These are phyloP conservation scores for Chamaenerion angustifolium DNA, from an alignment of 345 rosid species.

Conservation along the genomic window DNA sequence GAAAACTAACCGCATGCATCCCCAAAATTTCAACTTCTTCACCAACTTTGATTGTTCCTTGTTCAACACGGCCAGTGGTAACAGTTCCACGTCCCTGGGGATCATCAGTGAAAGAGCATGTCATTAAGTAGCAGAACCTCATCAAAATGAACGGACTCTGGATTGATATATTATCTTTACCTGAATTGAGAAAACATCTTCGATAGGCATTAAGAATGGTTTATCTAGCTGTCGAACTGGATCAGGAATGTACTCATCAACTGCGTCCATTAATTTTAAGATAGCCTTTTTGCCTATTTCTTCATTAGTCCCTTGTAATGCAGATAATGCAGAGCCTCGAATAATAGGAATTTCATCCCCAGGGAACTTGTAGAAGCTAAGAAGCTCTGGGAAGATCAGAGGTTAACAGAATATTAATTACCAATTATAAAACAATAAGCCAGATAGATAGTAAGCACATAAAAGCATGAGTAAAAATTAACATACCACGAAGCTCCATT, in stretches of 20 bases:
- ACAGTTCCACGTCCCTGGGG: conserved; percentile 97
- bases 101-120: neutral
- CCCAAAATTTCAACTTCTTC: conserved; percentile 99
- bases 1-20: conserved; percentile 35
- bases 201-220: conserved; percentile 93
- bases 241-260: conserved; percentile 92
- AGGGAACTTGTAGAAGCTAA: conserved; percentile 96
- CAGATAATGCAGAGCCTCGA: conserved; percentile 79
- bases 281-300: conserved; percentile 84
- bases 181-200: conserved; percentile 99
- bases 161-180: conserved; percentile 8
- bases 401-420: neutral
- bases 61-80: conserved; percentile 96
- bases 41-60: conserved; percentile 88
- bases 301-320: conserved; percentile 82
- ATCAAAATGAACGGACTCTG: too few species aligned
- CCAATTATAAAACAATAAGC: conserved; percentile 5
- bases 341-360: conserved; percentile 98
- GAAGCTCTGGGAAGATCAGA: conserved; percentile 57
- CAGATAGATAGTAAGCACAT: neutral
- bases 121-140: too few species aligned
- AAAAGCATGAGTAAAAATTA: conserved; percentile 8
- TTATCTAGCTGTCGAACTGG: conserved; percentile 94
- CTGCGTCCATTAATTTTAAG: conserved; percentile 89
- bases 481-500: conserved; percentile 94